Percentiles rank a stretch among this genome's conserved stretches.
These are phyloP conservation scores for Sordaria brevicollis DNA, from an alignment of 495 filamentous ascomycete species.

Conservation along the genomic window DNA sequence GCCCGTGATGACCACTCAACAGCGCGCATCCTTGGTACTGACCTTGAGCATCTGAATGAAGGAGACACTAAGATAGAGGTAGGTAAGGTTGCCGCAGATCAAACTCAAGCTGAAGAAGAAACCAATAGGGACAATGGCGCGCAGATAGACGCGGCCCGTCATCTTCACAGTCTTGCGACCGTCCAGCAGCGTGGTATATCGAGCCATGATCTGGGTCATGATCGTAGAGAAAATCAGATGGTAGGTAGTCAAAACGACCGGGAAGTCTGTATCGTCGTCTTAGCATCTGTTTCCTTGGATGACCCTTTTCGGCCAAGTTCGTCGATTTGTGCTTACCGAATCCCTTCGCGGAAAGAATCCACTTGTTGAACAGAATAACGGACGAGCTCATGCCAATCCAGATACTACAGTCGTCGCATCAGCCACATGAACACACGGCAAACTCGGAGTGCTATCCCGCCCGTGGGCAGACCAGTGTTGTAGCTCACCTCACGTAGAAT, in stretches of 20 bases:
- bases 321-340: slow-evolving; percentile 57
- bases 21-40: slow-evolving; percentile 16
- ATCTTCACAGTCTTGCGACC: slow-evolving; percentile 86
- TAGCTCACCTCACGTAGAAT: slow-evolving; percentile 76
- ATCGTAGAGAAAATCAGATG: slow-evolving; percentile 81
- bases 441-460: background rate
- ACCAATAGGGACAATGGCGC: slow-evolving; percentile 87
- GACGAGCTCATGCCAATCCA: slow-evolving; percentile 90
- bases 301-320: background rate
- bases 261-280: slow-evolving; percentile 36
- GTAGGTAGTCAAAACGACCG: slow-evolving; percentile 84
- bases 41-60: slow-evolving; percentile 99
- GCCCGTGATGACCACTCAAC: background rate
- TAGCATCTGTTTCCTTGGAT: background rate
- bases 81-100: slow-evolving; percentile 90
- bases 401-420: slow-evolving; percentile 40
- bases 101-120: slow-evolving; percentile 87
- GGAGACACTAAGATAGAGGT: slow-evolving; percentile 82
- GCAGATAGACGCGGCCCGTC: slow-evolving; percentile 82
- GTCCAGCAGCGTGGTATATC: slow-evolving; percentile 75
- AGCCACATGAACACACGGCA: background rate
- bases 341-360: slow-evolving; percentile 71
- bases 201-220: slow-evolving; percentile 83
- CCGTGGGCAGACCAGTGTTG: background rate
- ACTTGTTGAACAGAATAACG: slow-evolving; percentile 99